phyloP scores from a whole-genome alignment of 768 basidiomycete species.

The Termitomyces titanicus region DNA sequence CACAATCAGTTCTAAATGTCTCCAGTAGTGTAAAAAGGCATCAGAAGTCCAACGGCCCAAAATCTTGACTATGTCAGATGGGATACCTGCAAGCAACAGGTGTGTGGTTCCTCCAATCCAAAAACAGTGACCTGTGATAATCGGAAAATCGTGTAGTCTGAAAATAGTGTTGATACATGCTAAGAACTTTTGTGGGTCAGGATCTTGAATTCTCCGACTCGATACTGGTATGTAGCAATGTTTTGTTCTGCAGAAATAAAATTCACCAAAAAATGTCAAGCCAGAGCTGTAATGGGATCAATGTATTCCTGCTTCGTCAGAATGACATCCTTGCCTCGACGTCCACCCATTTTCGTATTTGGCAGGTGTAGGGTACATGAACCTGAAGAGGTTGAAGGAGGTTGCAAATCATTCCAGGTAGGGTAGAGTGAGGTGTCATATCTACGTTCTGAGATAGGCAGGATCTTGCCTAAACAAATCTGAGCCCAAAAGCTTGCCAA shows the following conservation, averaged over 20 bases:
- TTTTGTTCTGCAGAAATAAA: conserved; percentile 1
- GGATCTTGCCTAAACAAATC: conserved; percentile 27
- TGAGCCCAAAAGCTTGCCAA: conserved; percentile 29
- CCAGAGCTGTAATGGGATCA: conserved; percentile 16
- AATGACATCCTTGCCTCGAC: conserved; percentile 18
- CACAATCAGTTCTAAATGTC: background rate
- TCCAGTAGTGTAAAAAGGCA: conserved; percentile 32
- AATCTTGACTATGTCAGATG: conserved; percentile 26
- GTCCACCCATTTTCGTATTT: conserved; percentile 17
- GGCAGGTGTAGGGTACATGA: conserved; percentile 22
- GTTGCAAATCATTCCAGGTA: background rate
- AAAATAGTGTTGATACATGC: background rate
- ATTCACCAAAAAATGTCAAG: conserved; percentile 14
- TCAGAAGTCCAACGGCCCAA: conserved; percentile 31
- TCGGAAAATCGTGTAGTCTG: conserved; percentile 10
- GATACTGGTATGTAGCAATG: background rate
- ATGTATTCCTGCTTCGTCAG: conserved; percentile 11
- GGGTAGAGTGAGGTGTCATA: conserved; percentile 5
- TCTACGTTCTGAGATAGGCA: conserved; percentile 9
- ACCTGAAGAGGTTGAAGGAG: background rate
- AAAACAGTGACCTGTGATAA: conserved; percentile 27
- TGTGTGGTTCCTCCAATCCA: conserved; percentile 33
- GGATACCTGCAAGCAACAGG: conserved; percentile 23
- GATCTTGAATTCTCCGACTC: background rate
- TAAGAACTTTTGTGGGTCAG: background rate